Percentiles rank a stretch among this genome's conserved stretches.
Evolutionary conservation across 2,329 filamentous ascomycete species (phyloP).

Genomic region (Chaetomiaceae sp.): DNA sequence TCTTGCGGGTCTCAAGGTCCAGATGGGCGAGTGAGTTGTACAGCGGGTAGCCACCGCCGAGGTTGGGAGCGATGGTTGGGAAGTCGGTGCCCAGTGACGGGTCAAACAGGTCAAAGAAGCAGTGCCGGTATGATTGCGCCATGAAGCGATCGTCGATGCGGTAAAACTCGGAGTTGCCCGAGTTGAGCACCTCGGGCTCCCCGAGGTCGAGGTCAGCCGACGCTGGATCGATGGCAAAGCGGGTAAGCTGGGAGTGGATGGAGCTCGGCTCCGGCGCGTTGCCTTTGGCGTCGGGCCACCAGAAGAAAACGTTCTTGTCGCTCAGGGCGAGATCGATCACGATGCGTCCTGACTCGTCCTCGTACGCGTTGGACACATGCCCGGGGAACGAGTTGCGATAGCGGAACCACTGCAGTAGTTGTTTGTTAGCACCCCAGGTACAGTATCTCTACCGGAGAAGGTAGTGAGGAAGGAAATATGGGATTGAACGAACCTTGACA

Average conservation of each 20-base stretch:
- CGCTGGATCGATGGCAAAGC: neutral
- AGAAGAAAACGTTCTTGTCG: neutral
- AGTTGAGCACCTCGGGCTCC: neutral
- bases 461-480: neutral
- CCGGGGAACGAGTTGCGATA: neutral
- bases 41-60: neutral
- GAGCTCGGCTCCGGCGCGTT: neutral
- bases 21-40: neutral
- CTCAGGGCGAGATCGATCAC: neutral
- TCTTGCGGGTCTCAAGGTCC: neutral
- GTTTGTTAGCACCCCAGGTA: too few relatives aligned
- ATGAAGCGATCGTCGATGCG: neutral
- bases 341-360: neutral
- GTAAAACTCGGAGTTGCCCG: neutral
- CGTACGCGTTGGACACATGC: neutral
- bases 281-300: neutral
- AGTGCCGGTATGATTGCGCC: neutral
- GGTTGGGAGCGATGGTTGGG: neutral
- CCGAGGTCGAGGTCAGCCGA: neutral
- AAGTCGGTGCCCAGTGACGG: neutral
- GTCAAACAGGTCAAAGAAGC: neutral
- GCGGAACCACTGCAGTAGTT: neutral
- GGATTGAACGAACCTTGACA: neutral
- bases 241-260: neutral
- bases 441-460: too few relatives aligned